These are phyloP conservation scores for Diphasiastrum complanatum DNA, from an alignment of 83 land plant genomes.

Conservation along the genomic window DNA sequence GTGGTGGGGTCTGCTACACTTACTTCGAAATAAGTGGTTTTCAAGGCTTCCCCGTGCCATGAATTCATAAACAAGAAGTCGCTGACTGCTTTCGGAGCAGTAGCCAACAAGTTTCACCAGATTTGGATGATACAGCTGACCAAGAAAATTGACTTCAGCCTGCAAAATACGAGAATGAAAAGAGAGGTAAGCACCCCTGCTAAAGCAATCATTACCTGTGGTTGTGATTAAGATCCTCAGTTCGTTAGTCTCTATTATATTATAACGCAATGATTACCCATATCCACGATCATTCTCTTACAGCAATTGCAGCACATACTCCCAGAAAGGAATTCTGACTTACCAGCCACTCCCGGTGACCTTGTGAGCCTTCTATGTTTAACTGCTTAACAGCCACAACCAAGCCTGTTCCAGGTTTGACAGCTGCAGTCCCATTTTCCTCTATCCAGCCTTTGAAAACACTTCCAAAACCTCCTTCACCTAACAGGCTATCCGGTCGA, in stretches of 20 bases:
- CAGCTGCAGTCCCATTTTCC: slow-evolving; percentile 33
- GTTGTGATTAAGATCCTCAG: background rate
- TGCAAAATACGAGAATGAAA: slow-evolving; percentile 8
- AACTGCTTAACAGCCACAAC: slow-evolving; percentile 35
- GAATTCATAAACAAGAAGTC: slow-evolving; percentile 34
- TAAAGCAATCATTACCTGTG: background rate
- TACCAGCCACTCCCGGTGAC: slow-evolving; percentile 38
- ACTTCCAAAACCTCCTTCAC: slow-evolving; percentile 35
- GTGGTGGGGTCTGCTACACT: too few relatives aligned
- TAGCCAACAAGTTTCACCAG: slow-evolving; percentile 31
- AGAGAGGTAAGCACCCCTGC: background rate
- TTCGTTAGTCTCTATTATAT: background rate
- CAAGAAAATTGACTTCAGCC: slow-evolving; percentile 37
- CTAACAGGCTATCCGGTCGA: slow-evolving; percentile 32
- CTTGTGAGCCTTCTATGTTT: slow-evolving; percentile 32
- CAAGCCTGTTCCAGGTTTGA: slow-evolving; percentile 31
- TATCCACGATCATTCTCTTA: background rate
- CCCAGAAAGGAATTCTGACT: background rate
- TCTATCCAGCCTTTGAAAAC: slow-evolving; percentile 38
- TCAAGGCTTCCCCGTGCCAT: slow-evolving; percentile 37
- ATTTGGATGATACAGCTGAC: slow-evolving; percentile 31
- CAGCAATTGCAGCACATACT: background rate
- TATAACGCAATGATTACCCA: background rate
- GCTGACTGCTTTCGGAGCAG: slow-evolving; percentile 29
- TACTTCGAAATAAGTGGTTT: slow-evolving; percentile 35